A percentile compares a stretch with the other conserved stretches of the same genome.
phyloP scores from a whole-genome alignment of 768 basidiomycete species.

The Termitomyces heimii region DNA sequence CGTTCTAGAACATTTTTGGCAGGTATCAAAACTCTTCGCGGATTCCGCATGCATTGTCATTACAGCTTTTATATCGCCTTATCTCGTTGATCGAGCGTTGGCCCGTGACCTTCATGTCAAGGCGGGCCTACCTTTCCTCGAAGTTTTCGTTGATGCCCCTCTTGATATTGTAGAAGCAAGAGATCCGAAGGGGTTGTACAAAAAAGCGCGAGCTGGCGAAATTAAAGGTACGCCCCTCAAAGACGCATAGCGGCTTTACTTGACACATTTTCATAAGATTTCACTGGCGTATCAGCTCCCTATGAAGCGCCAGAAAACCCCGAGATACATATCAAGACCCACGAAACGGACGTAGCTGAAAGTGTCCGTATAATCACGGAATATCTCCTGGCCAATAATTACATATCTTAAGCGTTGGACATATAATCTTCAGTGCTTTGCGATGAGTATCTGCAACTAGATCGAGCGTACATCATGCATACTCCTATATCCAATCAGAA shows the following conservation, averaged over 20 bases:
- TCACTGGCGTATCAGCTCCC: slow-evolving; percentile 96
- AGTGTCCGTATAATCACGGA: slow-evolving; percentile 74
- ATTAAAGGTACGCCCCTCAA: slow-evolving; percentile 68
- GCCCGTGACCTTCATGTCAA: slow-evolving; percentile 80
- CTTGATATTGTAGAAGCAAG: slow-evolving; percentile 82
- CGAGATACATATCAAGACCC: slow-evolving; percentile 90
- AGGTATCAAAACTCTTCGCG: slow-evolving; percentile 95
- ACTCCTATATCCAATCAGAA: slow-evolving; percentile 7
- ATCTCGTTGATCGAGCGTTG: slow-evolving; percentile 75
- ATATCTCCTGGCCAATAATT: slow-evolving; percentile 69
- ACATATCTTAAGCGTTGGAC: slow-evolving; percentile 28
- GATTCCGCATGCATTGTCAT: slow-evolving; percentile 81
- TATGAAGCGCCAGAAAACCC: slow-evolving; percentile 85
- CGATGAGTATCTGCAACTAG: background rate
- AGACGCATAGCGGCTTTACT: background rate
- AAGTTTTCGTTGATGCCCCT: slow-evolving; percentile 94
- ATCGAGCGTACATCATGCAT: slow-evolving; percentile 8
- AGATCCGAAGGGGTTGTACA: slow-evolving; percentile 97
- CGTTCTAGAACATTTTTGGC: slow-evolving; percentile 5
- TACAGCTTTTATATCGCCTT: slow-evolving; percentile 99
- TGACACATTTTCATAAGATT: slow-evolving; percentile 52
- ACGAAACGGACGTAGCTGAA: slow-evolving; percentile 69
- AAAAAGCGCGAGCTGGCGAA: slow-evolving; percentile 91
- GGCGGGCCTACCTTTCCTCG: slow-evolving; percentile 75
- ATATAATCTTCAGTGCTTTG: background rate